These are phyloP conservation scores for Fraxinus nigra DNA, from an alignment of 305 asterid genomes.

Conservation along the genomic window DNA sequence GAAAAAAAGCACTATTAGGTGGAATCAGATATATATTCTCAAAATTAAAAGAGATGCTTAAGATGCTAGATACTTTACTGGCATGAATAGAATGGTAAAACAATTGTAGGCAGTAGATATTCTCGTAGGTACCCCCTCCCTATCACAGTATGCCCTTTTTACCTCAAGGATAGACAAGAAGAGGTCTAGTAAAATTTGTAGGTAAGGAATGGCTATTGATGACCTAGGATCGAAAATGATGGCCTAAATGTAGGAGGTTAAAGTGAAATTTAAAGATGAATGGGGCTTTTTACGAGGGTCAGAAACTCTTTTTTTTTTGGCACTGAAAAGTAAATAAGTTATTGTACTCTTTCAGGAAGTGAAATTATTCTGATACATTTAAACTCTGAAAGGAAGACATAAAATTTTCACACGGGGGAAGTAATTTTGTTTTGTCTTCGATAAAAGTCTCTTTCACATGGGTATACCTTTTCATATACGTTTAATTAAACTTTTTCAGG, in stretches of 20 bases:
- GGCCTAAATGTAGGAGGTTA: not conserved
- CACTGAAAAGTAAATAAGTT: not conserved
- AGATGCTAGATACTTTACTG: not conserved
- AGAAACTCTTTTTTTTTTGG: not conserved
- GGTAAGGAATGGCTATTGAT: not conserved
- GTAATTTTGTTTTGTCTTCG: not conserved
- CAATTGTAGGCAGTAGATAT: not conserved
- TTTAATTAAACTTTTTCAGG: conserved; percentile 25
- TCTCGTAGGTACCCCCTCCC: not conserved
- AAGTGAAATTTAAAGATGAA: not conserved
- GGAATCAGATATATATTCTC: not conserved
- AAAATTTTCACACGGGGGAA: not conserved
- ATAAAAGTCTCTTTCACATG: not conserved
- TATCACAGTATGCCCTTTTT: not conserved
- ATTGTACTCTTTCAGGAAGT: conserved; percentile 1
- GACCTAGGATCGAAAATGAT: not conserved
- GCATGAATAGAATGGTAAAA: not conserved
- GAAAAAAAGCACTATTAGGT: not conserved
- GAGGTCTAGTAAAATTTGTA: not conserved
- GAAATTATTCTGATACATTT: not conserved
- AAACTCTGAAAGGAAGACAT: not conserved
- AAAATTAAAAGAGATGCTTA: not conserved
- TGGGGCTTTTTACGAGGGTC: not conserved
- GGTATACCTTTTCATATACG: not conserved
- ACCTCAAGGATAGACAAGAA: not conserved